A percentile compares a stretch with the other conserved stretches of the same genome.
These are phyloP conservation scores for Pseudocercospora vitis DNA, from an alignment of 2,329 filamentous ascomycete species.

Conservation along the genomic window DNA sequence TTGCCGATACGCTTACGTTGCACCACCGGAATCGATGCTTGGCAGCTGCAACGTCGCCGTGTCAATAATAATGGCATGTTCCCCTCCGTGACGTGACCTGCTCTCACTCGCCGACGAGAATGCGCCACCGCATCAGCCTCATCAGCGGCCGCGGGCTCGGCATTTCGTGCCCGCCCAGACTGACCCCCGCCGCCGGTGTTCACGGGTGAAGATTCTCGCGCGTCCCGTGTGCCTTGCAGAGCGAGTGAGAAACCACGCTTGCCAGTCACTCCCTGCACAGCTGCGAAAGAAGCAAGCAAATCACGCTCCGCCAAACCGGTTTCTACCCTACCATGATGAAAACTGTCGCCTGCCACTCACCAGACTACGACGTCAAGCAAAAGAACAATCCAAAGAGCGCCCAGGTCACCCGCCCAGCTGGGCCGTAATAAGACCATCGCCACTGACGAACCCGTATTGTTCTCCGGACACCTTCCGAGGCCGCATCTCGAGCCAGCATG, in stretches of 20 bases:
- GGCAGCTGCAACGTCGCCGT: not conserved
- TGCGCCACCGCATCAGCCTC: conserved; percentile 1
- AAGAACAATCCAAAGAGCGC: too few relatives aligned
- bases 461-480: not conserved
- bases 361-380: too few relatives aligned
- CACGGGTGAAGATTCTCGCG: not conserved
- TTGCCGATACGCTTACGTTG: conserved; percentile 1
- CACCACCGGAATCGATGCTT: not conserved
- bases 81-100: conserved; percentile 4
- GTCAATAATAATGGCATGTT: not conserved
- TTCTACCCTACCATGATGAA: too few relatives aligned
- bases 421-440: not conserved
- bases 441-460: not conserved
- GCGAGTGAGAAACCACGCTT: too few relatives aligned
- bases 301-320: too few relatives aligned
- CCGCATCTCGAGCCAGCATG: conserved; percentile 2
- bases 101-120: not conserved
- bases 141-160: not conserved
- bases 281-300: too few relatives aligned
- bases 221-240: too few relatives aligned
- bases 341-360: too few relatives aligned
- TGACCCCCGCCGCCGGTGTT: not conserved
- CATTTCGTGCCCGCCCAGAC: not conserved
- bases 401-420: too few relatives aligned
- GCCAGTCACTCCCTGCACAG: too few relatives aligned